Conservation (phyloP, 306 rosid species). For the Vigna hirtella region DNA sequence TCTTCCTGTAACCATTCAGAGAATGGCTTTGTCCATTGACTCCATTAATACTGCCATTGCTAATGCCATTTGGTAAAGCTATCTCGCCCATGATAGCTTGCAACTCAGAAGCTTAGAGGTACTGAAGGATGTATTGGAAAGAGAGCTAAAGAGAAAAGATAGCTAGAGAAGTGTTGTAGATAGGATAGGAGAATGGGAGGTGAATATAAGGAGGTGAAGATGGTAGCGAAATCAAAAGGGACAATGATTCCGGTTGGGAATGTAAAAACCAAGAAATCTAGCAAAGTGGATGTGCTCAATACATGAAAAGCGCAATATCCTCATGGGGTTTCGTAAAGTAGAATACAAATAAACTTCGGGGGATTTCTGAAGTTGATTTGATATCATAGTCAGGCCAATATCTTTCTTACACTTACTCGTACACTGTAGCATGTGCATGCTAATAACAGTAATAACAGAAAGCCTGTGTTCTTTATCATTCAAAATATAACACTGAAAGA, state of each 20-base stretch:
- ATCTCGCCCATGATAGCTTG: constrained; percentile 68
- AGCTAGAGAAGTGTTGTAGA: constrained; percentile 42
- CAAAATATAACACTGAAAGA: not conserved
- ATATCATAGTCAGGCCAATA: constrained; percentile 41
- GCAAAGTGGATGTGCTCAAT: constrained; percentile 52
- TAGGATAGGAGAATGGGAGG: constrained; percentile 47
- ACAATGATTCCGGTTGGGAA: constrained; percentile 48
- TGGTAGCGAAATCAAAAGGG: constrained; percentile 44
- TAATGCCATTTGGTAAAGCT: constrained; percentile 66
- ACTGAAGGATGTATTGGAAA: constrained; percentile 2
- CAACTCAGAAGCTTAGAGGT: constrained; percentile 25
- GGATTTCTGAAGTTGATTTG: constrained; percentile 55
- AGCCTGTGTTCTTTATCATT: not conserved
- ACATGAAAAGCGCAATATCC: constrained; percentile 51
- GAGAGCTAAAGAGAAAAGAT: constrained; percentile 30
- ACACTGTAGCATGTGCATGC: constrained; percentile 22
- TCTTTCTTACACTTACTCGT: constrained; percentile 7
- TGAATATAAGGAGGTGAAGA: constrained; percentile 52
- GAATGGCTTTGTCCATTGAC: constrained; percentile 65
- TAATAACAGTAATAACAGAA: constrained; percentile 30
- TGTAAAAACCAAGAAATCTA: constrained; percentile 46
- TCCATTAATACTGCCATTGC: constrained; percentile 58
- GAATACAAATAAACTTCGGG: constrained; percentile 35
- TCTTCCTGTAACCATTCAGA: constrained; percentile 83
- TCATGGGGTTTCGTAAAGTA: constrained; percentile 64